These are phyloP conservation scores for Spatholobus suberectus DNA, from an alignment of 306 rosid species.

Conservation along the genomic window DNA sequence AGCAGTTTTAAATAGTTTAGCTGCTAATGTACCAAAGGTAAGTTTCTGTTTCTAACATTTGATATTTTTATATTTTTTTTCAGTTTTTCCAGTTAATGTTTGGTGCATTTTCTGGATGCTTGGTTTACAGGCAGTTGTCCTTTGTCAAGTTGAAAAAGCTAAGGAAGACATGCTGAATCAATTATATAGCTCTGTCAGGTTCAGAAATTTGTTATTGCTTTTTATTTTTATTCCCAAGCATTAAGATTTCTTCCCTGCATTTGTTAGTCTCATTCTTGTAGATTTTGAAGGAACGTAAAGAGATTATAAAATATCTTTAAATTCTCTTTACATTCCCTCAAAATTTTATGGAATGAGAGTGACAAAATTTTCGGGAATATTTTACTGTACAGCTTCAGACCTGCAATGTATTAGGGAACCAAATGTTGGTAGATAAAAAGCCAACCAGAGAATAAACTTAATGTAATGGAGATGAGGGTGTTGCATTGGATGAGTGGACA, in stretches of 20 bases:
- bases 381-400: background rate
- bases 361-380: background rate
- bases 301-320: background rate
- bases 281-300: background rate
- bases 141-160: slow-evolving; percentile 97
- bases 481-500: background rate
- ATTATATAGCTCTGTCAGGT: slow-evolving; percentile 96
- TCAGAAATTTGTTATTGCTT: slow-evolving; percentile 31
- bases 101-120: slow-evolving; percentile 40
- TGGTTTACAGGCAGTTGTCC: slow-evolving; percentile 92
- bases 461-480: background rate
- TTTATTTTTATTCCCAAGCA: background rate
- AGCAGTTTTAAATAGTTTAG: slow-evolving; percentile 98
- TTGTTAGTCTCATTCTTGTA: slow-evolving; percentile 16
- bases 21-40: slow-evolving; percentile 96
- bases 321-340: background rate
- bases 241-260: background rate
- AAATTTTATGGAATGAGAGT: background rate
- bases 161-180: slow-evolving; percentile 98
- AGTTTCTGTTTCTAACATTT: slow-evolving; percentile 35
- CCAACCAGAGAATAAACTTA: background rate
- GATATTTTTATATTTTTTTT: background rate
- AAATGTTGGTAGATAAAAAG: background rate
- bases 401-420: background rate
- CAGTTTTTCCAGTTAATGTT: slow-evolving; percentile 27